A percentile compares a stretch with the other conserved stretches of the same genome.
These are phyloP conservation scores for Reutealis trisperma DNA, from an alignment of 345 rosid genomes.

Conservation along the genomic window DNA sequence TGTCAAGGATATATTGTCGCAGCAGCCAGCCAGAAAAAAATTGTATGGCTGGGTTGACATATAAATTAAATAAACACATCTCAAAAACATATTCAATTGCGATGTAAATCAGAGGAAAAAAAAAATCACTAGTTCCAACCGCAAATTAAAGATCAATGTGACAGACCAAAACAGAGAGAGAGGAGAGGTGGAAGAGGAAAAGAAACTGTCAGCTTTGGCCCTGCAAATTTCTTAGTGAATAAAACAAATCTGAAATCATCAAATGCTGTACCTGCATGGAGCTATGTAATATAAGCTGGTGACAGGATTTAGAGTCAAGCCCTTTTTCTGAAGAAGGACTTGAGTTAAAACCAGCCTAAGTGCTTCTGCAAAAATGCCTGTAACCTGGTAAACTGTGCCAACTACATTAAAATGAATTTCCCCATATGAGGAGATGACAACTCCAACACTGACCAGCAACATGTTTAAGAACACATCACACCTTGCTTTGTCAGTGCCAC, in stretches of 20 bases:
- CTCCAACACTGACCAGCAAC: slow-evolving; percentile 96
- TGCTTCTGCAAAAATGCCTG: slow-evolving; percentile 97
- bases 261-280: slow-evolving; percentile 83
- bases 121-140: neutral
- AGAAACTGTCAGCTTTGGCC: neutral
- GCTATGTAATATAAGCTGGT: slow-evolving; percentile 96
- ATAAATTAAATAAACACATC: neutral
- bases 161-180: too few species aligned
- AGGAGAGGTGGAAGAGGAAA: neutral
- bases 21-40: neutral
- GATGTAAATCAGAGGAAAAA: neutral
- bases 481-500: slow-evolving; percentile 92
- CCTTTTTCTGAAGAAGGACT: slow-evolving; percentile 94
- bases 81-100: neutral
- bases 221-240: neutral
- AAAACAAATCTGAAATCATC: neutral
- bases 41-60: neutral
- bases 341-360: slow-evolving; percentile 94
- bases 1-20: neutral
- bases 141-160: neutral
- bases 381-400: slow-evolving; percentile 92
- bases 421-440: slow-evolving; percentile 90
- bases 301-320: slow-evolving; percentile 83
- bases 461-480: slow-evolving; percentile 88
- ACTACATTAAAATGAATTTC: slow-evolving; percentile 91